Conservation (phyloP, 2,329 filamentous ascomycete species). For the Dactylonectria estremocensis region DNA sequence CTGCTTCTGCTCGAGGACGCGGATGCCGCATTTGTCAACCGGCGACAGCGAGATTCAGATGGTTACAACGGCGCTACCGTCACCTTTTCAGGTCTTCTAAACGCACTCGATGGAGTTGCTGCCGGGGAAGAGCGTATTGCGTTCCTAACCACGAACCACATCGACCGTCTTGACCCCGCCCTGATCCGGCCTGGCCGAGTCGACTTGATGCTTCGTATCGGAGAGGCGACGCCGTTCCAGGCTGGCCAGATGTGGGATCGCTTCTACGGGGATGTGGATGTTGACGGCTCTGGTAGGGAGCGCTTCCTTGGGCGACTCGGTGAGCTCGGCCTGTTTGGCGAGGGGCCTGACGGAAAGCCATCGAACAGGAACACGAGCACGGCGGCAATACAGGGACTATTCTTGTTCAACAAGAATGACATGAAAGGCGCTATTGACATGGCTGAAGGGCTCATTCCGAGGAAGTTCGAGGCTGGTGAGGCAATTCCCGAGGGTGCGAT, state of each 20-base stretch:
- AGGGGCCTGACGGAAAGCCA: conserved; percentile 63
- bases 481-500: conserved; percentile 56
- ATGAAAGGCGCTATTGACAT: conserved; percentile 88
- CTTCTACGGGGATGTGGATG: conserved; percentile 90
- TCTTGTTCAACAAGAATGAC: conserved; percentile 94
- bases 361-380: conserved; percentile 79
- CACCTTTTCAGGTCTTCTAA: conserved; percentile 92
- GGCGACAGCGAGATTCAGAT: conserved; percentile 82
- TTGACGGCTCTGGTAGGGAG: conserved; percentile 71
- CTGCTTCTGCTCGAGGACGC: conserved; percentile 91
- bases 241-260: conserved; percentile 92
- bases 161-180: conserved; percentile 90
- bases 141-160: conserved; percentile 95
- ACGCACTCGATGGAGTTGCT: conserved; percentile 90
- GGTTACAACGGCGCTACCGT: conserved; percentile 91
- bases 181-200: conserved; percentile 92
- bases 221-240: conserved; percentile 89
- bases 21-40: conserved; percentile 90
- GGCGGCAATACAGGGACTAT: conserved; percentile 93
- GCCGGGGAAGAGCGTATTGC: conserved; percentile 95
- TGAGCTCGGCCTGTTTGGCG: conserved; percentile 78
- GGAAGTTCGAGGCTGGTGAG: conserved; percentile 67
- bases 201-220: conserved; percentile 92
- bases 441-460: conserved; percentile 77
- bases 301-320: conserved; percentile 81